Conservation (phyloP, 202 grass and related monocot species). For the Saccharum hybrid region DNA sequence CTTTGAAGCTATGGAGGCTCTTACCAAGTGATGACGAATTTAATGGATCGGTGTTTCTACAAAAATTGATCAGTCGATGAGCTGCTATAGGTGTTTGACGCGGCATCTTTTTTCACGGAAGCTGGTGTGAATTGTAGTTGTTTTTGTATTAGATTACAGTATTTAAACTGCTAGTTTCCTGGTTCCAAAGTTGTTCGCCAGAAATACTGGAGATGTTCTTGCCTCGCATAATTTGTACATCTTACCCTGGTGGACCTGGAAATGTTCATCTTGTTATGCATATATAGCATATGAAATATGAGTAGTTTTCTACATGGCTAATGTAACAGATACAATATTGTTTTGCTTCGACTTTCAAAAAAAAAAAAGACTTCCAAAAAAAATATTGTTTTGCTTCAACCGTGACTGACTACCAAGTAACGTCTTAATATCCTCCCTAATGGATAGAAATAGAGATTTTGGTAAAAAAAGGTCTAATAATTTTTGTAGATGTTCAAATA, state of each 20-base stretch:
- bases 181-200: conserved; percentile 35
- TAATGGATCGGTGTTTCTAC: conserved; percentile 7
- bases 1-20: conserved; percentile 87
- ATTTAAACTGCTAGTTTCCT: conserved; percentile 50
- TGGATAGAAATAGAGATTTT: too few relatives aligned
- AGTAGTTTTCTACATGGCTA: too few relatives aligned
- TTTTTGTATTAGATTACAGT: conserved; percentile 54
- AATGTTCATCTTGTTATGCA: conserved; percentile 30
- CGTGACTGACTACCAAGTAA: neutral
- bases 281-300: too few relatives aligned
- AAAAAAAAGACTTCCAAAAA: too few relatives aligned
- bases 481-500: too few relatives aligned
- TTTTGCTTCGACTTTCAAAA: too few relatives aligned
- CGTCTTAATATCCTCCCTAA: too few relatives aligned
- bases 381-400: too few relatives aligned
- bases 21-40: conserved; percentile 59
- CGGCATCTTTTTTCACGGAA: conserved; percentile 31
- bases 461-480: too few relatives aligned
- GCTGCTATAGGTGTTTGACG: conserved; percentile 21
- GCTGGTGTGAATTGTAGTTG: conserved; percentile 50
- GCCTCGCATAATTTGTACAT: conserved; percentile 48
- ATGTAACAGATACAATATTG: neutral
- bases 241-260: conserved; percentile 12
- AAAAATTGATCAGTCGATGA: conserved; percentile 37
- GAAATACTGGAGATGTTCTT: conserved; percentile 35